A percentile compares a stretch with the other conserved stretches of the same genome.
phyloP scores from a whole-genome alignment of 2,329 filamentous ascomycete genomes.

The Achaetomium macrosporum region DNA sequence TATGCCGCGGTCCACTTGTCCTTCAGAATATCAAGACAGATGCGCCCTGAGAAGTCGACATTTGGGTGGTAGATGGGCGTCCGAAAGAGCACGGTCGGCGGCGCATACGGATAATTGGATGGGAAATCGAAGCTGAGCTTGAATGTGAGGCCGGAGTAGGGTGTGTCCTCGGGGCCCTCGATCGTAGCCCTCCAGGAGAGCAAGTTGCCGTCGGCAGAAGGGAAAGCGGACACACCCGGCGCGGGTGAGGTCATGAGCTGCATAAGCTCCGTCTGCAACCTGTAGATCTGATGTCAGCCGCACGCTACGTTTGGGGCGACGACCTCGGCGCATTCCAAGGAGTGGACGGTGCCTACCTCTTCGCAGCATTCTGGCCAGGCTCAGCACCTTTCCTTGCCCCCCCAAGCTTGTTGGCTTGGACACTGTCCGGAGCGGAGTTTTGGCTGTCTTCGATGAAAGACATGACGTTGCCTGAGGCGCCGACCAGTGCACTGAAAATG shows the following conservation, averaged over 20 bases:
- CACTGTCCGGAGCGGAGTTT: slow-evolving; percentile 59
- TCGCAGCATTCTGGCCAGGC: slow-evolving; percentile 64
- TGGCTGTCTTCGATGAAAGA: slow-evolving; percentile 59
- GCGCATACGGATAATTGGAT: slow-evolving; percentile 83
- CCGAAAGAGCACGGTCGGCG: slow-evolving; percentile 91
- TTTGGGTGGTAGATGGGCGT: slow-evolving; percentile 99
- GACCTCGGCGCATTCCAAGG: neutral
- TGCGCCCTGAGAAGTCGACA: slow-evolving; percentile 92
- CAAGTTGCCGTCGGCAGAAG: slow-evolving; percentile 81
- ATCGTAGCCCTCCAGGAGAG: slow-evolving; percentile 93
- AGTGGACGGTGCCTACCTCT: slow-evolving; percentile 51
- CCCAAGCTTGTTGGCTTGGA: slow-evolving; percentile 59
- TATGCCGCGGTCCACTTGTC: slow-evolving; percentile 99
- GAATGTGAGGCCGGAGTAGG: slow-evolving; percentile 80
- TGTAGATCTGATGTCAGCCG: slow-evolving; percentile 33
- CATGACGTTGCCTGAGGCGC: slow-evolving; percentile 32
- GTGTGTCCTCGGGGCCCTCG: slow-evolving; percentile 82
- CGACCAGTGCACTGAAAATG: neutral
- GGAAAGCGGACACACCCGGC: slow-evolving; percentile 91
- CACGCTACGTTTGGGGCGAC: slow-evolving; percentile 8
- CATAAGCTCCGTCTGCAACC: slow-evolving; percentile 96
- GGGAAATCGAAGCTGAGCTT: slow-evolving; percentile 92
- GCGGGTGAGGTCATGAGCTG: slow-evolving; percentile 94
- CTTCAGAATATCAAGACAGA: slow-evolving; percentile 96
- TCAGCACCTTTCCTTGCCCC: slow-evolving; percentile 54